Evolutionary conservation across 176 grass and related monocot species (phyloP), one percentile per base, ranked within the genome.

Genomic region (Aechmea fasciata): DNA sequence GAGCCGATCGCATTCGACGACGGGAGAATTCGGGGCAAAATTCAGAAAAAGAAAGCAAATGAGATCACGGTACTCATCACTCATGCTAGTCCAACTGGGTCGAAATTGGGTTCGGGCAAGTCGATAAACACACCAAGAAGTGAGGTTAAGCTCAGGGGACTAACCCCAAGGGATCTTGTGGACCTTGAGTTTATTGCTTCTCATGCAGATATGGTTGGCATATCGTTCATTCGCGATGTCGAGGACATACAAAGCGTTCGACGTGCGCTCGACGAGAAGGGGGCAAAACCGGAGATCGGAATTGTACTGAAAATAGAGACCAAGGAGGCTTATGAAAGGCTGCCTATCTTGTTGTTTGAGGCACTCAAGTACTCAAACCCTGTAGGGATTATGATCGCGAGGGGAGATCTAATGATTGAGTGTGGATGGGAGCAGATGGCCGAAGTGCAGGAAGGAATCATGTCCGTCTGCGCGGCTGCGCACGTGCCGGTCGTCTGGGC

Each of bases 1-100:
- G 73, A 75, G 15, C 73, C 63, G 3, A 54, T 75, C 18, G 73
- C 73, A 22, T 75, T 75, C 54, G 64, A 75, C 54, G 73, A 75
- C 26, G 73, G 73, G 50, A 75, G 13, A 65, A 75, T 75, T 10
- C 48, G 73, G 73, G 73, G 73, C 11, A 50, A 66, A 13, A 15
- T 75, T 67, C 49, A 47, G 14, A 26, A 65, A 41, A 67, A 51
- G 47, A 75, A 50, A 13, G 51, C 28, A 13, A 9, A 66, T 22
- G 63, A 75, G 15, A 67, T 75, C 15, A 52, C 47, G 23, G 63
- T 75, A 11, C 11, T 52, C 10, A 55, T 67, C 64, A 57, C 73
- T 19, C 48, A 13, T 54, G 73, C 73, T n/a, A 55, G 49, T 66
- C 73, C 73, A 67, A 26, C 19, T 22, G 73, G 73, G 64, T 75